Evolutionary conservation across 805 yeast genomes (phyloP), one percentile per base, ranked within the genome.

Genomic region (Barnettozyma sucrosica): DNA sequence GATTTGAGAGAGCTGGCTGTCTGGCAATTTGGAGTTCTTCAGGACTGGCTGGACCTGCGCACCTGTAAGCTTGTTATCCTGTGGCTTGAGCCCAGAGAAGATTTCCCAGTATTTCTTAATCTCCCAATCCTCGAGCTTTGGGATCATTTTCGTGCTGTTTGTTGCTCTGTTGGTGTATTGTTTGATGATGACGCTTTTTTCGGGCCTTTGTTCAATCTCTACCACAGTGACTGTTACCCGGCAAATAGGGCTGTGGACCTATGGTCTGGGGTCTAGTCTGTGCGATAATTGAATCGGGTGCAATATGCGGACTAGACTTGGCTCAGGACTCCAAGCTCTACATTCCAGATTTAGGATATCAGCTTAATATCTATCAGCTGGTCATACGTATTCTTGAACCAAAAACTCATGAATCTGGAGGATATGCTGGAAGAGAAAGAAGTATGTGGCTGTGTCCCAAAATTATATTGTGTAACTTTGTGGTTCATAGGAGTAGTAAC

Each of bases 81-180:
- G 80, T 0, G 99, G 99, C 53, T 80, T 79, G 58, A 93, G 77
- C 13, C 97, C 96, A 54, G 84, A 81, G 72, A 93, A 93, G 41
- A 93, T 90, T 67, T 93, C 96, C 99, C 99, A 93, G 74, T 89
- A 93, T 69, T 92, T 92, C 61, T 89, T 85, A 58, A 90, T 89
- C 68, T 93, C 99, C 85, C 96, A 89, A 57, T 89, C 93, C 65
- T 89, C 96, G 51, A 89, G 69, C 52, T 85, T 81, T 23, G 92
- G 89, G 21, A 61, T 48, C 63, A 58, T 59, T 45, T 16, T 42
- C 10, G 26, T 30, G 36, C 21, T 34, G 32, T 13, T 30, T 11
- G 24, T 28, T 23, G 37, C 7, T 13, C 24, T 32, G 11, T 16
- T 26, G 3, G 33, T 21, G 9, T 21, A n/a, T 39, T 37, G 32